Evolutionary conservation across 331 rosid genomes (phyloP).

Genomic region (Stylosanthes scabra): DNA sequence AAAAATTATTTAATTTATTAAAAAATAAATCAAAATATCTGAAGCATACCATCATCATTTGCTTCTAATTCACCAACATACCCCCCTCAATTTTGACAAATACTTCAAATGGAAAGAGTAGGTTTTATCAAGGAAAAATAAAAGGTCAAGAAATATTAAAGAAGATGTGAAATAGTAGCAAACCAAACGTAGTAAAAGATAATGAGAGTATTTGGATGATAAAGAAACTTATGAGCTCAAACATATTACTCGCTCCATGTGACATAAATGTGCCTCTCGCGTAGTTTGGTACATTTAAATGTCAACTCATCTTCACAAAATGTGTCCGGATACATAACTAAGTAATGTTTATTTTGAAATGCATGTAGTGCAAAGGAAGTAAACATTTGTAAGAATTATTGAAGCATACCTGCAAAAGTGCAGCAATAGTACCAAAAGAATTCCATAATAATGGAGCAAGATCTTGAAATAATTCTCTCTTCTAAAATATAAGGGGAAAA

Average conservation of each 20-base stretch:
- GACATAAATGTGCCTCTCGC: too few relatives aligned
- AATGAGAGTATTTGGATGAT: slow-evolving; percentile 7
- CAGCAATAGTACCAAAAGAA: slow-evolving; percentile 59
- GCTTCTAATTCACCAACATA: slow-evolving; percentile 4
- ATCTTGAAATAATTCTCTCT: slow-evolving; percentile 65
- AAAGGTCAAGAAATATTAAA: background rate
- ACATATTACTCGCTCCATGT: background rate
- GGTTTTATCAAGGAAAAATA: slow-evolving; percentile 3
- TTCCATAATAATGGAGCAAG: slow-evolving; percentile 63
- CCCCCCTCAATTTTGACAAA: slow-evolving; percentile 1
- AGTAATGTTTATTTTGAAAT: too few relatives aligned
- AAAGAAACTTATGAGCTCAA: slow-evolving; percentile 14
- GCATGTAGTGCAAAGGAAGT: slow-evolving; percentile 23
- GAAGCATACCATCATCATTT: slow-evolving; percentile 11
- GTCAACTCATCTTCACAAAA: too few relatives aligned
- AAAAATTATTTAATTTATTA: too few relatives aligned
- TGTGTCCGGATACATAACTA: too few relatives aligned
- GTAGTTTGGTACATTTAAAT: too few relatives aligned
- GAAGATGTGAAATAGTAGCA: background rate
- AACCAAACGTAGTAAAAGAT: slow-evolving; percentile 1
- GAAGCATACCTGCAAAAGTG: slow-evolving; percentile 75
- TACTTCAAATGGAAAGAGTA: background rate
- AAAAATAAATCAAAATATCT: background rate
- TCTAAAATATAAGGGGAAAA: slow-evolving; percentile 41
- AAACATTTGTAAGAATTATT: background rate